Evolutionary conservation across 495 filamentous ascomycete species (phyloP), one percentile per base, ranked within the genome.

Genomic region (Usnea hakonensis): DNA sequence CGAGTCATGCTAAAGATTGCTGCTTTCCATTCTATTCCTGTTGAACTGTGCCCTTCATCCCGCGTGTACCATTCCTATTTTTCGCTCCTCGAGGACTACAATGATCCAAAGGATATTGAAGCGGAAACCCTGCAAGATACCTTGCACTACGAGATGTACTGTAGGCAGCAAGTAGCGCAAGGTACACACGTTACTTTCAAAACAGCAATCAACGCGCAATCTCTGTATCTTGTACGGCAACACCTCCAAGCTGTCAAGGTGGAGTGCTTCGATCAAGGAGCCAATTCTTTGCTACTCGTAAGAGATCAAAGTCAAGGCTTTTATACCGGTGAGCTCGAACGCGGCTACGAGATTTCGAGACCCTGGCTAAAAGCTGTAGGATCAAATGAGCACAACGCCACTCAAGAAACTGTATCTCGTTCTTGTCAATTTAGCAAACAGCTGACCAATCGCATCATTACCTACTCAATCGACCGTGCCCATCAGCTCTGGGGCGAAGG

Each of bases 161-260:
- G 52, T 35, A 30, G 30, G 52, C 8, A 16, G n/a, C 52, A 54
- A 35, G 52, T 7, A n/a, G 52, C 52, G 28, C 52, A 35, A 35
- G 52, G 52, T 19, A 54, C 52, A 16, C 52, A 26, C 14, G 52
- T 54, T 7, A 54, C 33, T 17, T 54, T 54, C 28, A 54, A 33
- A 30, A 54, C 52, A 26, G 52, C 52, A 33, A 54, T 54, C 52
- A 54, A 54, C 30, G 52, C 52, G 28, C 52, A 54, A n/a, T 54
- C 52, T 16, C 14, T 54, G 28, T 54, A 54, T 35, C 52, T 54
- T 35, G 30, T 54, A 6, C 30, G 52, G 35, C 52, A 54, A n/a
- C 52, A n/a, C n/a, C 30, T 54, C n/a, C 52, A 54, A 35, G 52
- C 52, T 16, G 30, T 54, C 5, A 54, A 54, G 35, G 7, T 54